phyloP scores from a whole-genome alignment of 805 yeast species.

The Candida boidinii region DNA sequence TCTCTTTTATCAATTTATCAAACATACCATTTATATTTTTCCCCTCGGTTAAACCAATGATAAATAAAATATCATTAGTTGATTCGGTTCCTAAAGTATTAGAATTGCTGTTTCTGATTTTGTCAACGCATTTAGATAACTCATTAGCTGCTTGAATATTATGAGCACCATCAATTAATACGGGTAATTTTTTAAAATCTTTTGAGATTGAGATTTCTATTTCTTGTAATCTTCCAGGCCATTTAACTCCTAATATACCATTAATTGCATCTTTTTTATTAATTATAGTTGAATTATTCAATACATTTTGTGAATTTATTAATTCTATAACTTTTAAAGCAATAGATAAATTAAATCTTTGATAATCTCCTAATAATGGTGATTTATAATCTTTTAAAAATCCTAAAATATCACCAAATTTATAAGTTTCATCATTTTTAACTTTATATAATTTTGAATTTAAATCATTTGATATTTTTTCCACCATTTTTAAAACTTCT shows the following conservation, averaged over 20 bases:
- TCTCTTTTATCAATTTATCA: slow-evolving; percentile 34
- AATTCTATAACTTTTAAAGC: slow-evolving; percentile 51
- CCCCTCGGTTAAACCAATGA: slow-evolving; percentile 71
- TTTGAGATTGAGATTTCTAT: slow-evolving; percentile 12
- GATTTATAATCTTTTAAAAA: slow-evolving; percentile 20
- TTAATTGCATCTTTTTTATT: slow-evolving; percentile 23
- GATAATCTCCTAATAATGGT: slow-evolving; percentile 70
- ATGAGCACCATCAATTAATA: slow-evolving; percentile 88
- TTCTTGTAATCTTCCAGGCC: slow-evolving; percentile 87
- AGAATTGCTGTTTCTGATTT: no score
- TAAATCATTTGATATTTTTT: slow-evolving; percentile 23
- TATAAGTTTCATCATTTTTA: slow-evolving; percentile 1
- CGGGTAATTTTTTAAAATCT: slow-evolving; percentile 15
- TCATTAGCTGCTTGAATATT: slow-evolving; percentile 80
- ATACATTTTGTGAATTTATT: slow-evolving; percentile 2
- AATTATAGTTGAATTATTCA: background rate
- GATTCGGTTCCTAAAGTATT: slow-evolving; percentile 2
- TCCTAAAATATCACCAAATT: slow-evolving; percentile 4
- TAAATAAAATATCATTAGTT: slow-evolving; percentile 33
- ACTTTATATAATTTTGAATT: slow-evolving; percentile 21
- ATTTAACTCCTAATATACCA: slow-evolving; percentile 49
- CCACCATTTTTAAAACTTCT: slow-evolving; percentile 41
- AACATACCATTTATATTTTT: slow-evolving; percentile 50
- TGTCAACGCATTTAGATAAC: slow-evolving; percentile 44
- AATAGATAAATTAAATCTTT: slow-evolving; percentile 56